Conservation (phyloP, 2,329 filamentous ascomycete species). For the Magnaporthales sp. region DNA sequence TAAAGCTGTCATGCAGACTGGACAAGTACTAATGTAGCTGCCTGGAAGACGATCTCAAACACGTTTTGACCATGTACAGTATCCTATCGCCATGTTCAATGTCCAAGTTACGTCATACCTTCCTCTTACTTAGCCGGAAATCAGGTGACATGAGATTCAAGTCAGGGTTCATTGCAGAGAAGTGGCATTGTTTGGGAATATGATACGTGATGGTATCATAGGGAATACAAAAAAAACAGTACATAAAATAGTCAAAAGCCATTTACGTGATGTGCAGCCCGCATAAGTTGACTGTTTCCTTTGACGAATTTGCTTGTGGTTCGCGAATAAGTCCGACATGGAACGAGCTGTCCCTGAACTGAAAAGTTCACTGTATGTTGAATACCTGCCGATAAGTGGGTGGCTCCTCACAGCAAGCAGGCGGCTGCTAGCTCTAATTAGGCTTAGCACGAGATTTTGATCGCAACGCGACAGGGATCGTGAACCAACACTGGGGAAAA, state of each 20-base stretch:
- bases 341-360: not conserved
- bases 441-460: slow-evolving; percentile 1
- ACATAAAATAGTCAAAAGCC: not conserved
- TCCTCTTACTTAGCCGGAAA: not conserved
- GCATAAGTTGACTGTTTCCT: not conserved
- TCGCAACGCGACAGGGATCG: not conserved
- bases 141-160: not conserved
- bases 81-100: not conserved
- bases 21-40: not conserved
- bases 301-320: not conserved
- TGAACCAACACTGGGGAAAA: not conserved
- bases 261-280: not conserved
- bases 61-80: not conserved
- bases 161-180: not conserved
- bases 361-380: not conserved
- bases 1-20: not conserved
- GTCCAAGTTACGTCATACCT: not conserved
- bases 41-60: not conserved
- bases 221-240: not conserved
- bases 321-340: not conserved
- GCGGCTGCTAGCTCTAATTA: not conserved
- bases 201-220: not conserved
- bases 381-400: not conserved
- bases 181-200: not conserved
- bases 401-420: not conserved